These are phyloP conservation scores for Talaromyces verruculosus DNA, from an alignment of 2,329 filamentous ascomycete genomes.

Conservation along the genomic window DNA sequence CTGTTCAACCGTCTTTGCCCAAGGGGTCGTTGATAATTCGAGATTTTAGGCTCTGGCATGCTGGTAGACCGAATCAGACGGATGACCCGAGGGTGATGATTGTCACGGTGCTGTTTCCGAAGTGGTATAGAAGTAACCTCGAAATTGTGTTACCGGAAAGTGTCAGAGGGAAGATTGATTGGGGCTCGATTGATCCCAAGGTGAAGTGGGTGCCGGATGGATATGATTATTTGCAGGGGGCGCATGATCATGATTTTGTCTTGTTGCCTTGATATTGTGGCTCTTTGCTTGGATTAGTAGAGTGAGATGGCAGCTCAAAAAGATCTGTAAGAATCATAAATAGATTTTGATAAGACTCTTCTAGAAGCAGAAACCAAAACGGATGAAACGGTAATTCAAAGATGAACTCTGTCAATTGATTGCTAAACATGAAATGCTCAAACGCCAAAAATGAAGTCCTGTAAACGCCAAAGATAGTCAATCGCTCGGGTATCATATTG, in stretches of 20 bases:
- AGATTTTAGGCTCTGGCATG: conserved; percentile 53
- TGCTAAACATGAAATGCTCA: conserved; percentile 1
- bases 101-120: conserved; percentile 40
- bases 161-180: conserved; percentile 34
- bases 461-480: conserved; percentile 9
- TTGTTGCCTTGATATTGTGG: conserved; percentile 23
- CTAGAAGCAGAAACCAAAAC: neutral
- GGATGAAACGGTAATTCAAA: neutral
- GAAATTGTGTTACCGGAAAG: conserved; percentile 34
- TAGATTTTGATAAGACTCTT: neutral
- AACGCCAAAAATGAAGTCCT: neutral
- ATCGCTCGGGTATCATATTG: conserved; percentile 17
- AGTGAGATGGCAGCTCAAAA: neutral
- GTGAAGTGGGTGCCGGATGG: conserved; percentile 41
- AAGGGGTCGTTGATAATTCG: conserved; percentile 50
- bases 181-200: conserved; percentile 36
- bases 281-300: neutral
- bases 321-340: neutral
- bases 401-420: conserved; percentile 6
- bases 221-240: conserved; percentile 40
- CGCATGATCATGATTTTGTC: conserved; percentile 39
- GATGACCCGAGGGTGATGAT: conserved; percentile 49
- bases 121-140: conserved; percentile 38
- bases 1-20: conserved; percentile 43
- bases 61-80: conserved; percentile 50